Conservation (phyloP, 1,284 basidiomycete species). For the Pseudozyma flocculosa region DNA sequence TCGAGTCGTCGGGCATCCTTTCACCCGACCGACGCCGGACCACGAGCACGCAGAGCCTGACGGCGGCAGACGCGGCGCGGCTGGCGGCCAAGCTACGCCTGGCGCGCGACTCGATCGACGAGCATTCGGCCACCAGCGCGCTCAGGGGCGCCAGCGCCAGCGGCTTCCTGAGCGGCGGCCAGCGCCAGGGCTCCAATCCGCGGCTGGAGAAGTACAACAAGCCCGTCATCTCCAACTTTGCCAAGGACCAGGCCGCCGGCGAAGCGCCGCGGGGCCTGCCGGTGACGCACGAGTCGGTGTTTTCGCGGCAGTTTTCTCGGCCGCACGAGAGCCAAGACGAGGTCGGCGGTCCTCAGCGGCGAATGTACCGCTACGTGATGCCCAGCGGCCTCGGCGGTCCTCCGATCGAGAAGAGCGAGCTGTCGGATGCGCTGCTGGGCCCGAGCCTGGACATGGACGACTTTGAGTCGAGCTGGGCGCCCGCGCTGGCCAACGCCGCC, state of each 20-base stretch:
- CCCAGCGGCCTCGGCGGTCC: slow-evolving; percentile 54
- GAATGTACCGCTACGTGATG: slow-evolving; percentile 50
- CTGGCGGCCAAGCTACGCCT: slow-evolving; percentile 46
- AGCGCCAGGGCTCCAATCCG: slow-evolving; percentile 21
- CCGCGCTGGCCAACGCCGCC: slow-evolving; percentile 43
- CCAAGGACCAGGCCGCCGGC: slow-evolving; percentile 22
- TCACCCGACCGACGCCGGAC: slow-evolving; percentile 18
- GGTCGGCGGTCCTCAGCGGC: slow-evolving; percentile 1
- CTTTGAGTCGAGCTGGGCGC: slow-evolving; percentile 49
- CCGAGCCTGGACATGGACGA: slow-evolving; percentile 48
- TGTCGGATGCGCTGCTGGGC: slow-evolving; percentile 45
- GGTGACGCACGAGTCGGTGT: slow-evolving; percentile 36
- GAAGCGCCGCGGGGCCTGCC: slow-evolving; percentile 28
- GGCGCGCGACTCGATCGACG: slow-evolving; percentile 40
- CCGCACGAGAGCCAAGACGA: slow-evolving; percentile 27
- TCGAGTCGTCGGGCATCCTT: neutral
- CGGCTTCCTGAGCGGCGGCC: neutral
- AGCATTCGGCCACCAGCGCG: slow-evolving; percentile 8
- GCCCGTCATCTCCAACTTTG: slow-evolving; percentile 44
- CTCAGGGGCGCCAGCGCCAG: slow-evolving; percentile 13
- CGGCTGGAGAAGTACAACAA: slow-evolving; percentile 38
- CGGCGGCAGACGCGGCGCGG: slow-evolving; percentile 45
- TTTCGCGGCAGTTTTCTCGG: slow-evolving; percentile 26
- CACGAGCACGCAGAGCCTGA: slow-evolving; percentile 39
- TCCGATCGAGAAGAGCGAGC: slow-evolving; percentile 42